phyloP scores from a whole-genome alignment of 441 rosid species.

The Adansonia madagascariensis region DNA sequence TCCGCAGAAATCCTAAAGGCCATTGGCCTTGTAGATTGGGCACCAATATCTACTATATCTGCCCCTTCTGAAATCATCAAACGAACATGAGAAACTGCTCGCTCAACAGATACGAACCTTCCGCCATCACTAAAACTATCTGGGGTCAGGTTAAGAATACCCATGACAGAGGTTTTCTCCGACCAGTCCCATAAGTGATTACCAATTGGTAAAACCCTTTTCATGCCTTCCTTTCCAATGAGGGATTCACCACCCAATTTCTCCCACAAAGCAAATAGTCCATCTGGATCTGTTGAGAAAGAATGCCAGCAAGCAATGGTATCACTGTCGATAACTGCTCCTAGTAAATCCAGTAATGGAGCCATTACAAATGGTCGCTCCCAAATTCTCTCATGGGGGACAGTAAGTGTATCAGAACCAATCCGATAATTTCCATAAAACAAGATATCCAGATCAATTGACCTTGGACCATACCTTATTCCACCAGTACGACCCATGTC shows the following conservation, averaged over 20 bases:
- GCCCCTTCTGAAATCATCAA: conserved; percentile 78
- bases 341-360: conserved; percentile 82
- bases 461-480: conserved; percentile 86
- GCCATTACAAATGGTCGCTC: conserved; percentile 96
- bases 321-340: conserved; percentile 64
- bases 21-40: conserved; percentile 90
- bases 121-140: conserved; percentile 99
- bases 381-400: conserved; percentile 90
- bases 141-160: conserved; percentile 87
- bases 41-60: conserved; percentile 86
- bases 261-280: conserved; percentile 70
- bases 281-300: conserved; percentile 53
- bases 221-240: conserved; percentile 76
- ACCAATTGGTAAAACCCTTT: conserved; percentile 79
- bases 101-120: conserved; percentile 59
- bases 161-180: conserved; percentile 72
- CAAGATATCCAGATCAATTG: conserved; percentile 87
- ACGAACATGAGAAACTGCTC: conserved; percentile 72
- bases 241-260: conserved; percentile 75
- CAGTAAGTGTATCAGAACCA: conserved; percentile 55
- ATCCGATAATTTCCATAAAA: conserved; percentile 77
- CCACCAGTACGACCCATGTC: conserved; percentile 83
- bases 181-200: conserved; percentile 82
- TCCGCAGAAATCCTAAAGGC: conserved; percentile 65
- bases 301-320: conserved; percentile 84